Evolutionary conservation across 306 rosid species (phyloP), one percentile per base, ranked within the genome.

Genomic region (Phaseolus lunatus): DNA sequence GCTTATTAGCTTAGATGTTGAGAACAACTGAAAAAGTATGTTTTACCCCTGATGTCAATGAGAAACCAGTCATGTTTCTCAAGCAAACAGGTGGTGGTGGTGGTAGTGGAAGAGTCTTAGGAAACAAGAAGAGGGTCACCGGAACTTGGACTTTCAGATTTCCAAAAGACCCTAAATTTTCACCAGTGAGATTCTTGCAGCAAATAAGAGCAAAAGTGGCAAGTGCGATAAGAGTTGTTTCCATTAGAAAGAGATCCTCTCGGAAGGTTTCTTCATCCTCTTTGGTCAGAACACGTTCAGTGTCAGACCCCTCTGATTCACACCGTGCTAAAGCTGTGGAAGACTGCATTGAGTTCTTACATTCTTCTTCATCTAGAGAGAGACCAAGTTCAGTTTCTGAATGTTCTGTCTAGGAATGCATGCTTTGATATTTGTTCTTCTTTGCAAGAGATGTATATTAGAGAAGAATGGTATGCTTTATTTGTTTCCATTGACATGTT

Each of bases 331-430:
- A 92, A 76, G 95, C 94, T 13, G 79, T 92, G 4, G 94, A 85
- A 81, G 97, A 89, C 59, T 92, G 97, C 81, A 92, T 92, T 56
- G 86, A 86, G 85, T 92, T 92, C 83, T 81, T 92, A 61, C 90
- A 92, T 33, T 91, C 94, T 82, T 88, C 97, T 77, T 86, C 97
- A 5, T 82, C 88, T 14, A 76, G 92, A 86, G 87, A 87, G 66
- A 88, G 96, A 76, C 72, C 89, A 1, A 84, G 83, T 69, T 90
- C 90, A 12, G 86, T 79, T 13, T 78, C 90, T 76, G 86, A 86
- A 58, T 73, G 61, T 78, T 73, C 77, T 39, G n/a, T 45, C 9
- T 39, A 39, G 18, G 53, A 13, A 4, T 39, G 54, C 12, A 4
- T 23, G 54, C 12, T 57, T 50, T 37, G 33, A 12, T 10, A 39